Percentiles rank a stretch among this genome's conserved stretches.
phyloP scores from a whole-genome alignment of 345 rosid genomes.

The Eucalyptus tenuipes region DNA sequence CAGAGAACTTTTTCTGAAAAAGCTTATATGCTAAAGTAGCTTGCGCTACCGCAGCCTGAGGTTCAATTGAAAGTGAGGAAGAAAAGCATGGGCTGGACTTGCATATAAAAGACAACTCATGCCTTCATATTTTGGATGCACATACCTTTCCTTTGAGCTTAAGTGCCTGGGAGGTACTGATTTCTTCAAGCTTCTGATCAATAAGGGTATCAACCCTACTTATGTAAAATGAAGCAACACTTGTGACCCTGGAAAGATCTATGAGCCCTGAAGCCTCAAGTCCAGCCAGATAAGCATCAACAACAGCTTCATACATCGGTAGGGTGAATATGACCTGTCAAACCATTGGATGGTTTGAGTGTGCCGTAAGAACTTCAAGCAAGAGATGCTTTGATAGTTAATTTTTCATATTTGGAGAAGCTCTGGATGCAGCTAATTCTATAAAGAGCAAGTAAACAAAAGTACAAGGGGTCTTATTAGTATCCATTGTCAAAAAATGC shows the following conservation, averaged over 20 bases:
- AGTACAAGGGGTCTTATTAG: background rate
- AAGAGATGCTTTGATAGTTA: background rate
- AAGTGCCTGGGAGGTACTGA: background rate
- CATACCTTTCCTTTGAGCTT: background rate
- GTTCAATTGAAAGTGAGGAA: background rate
- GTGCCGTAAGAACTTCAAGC: background rate
- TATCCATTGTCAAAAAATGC: background rate
- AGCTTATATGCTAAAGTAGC: background rate
- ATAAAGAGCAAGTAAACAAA: background rate
- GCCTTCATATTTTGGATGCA: background rate
- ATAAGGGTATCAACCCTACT: background rate
- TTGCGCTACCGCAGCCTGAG: background rate
- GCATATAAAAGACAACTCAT: background rate
- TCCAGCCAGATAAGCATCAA: background rate
- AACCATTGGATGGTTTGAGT: background rate
- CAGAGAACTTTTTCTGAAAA: background rate
- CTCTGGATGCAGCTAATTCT: background rate
- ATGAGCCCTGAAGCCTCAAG: background rate
- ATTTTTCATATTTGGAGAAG: background rate
- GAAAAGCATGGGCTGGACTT: background rate
- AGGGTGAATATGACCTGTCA: background rate
- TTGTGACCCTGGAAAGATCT: background rate
- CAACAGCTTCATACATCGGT: background rate
- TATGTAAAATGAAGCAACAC: background rate
- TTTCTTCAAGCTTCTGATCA: background rate